These are phyloP conservation scores for Auriscalpium orientale DNA, from an alignment of 768 basidiomycete species.

Conservation along the genomic window DNA sequence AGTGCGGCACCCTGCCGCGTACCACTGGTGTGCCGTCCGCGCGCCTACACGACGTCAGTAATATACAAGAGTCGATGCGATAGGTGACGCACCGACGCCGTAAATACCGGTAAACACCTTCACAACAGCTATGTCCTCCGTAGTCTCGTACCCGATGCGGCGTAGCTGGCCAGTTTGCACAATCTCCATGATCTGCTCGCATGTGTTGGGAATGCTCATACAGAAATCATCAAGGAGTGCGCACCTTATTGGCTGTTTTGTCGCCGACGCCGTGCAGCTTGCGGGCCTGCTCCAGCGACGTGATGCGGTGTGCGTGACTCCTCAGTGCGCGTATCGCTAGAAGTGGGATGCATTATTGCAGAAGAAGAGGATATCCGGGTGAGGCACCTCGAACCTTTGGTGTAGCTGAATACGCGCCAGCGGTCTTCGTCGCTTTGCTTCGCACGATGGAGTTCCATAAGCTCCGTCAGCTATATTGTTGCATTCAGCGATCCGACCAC, in stretches of 20 bases:
- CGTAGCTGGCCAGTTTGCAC: conserved; percentile 63
- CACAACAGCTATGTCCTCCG: conserved; percentile 50
- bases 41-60: conserved; percentile 37
- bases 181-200: conserved; percentile 69
- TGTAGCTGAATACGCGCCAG: conserved; percentile 62
- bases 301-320: conserved; percentile 50
- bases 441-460: conserved; percentile 55
- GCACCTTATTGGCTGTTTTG: conserved; percentile 70
- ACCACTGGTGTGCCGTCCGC: conserved; percentile 65
- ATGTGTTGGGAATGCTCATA: neutral
- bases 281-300: conserved; percentile 49
- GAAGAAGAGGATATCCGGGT: neutral
- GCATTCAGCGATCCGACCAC: neutral
- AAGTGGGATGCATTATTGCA: neutral
- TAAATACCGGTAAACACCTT: conserved; percentile 74
- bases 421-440: conserved; percentile 53
- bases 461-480: conserved; percentile 48
- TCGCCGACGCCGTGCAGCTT: conserved; percentile 56
- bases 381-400: conserved; percentile 43
- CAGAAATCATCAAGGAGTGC: too few species aligned
- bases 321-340: conserved; percentile 55
- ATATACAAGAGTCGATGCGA: neutral
- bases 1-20: conserved; percentile 64
- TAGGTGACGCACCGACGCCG: conserved; percentile 59
- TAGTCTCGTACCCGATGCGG: conserved; percentile 60